Evolutionary conservation across 108 stramenopile species (phyloP).

Genomic region (Aureococcus anophagefferens): DNA sequence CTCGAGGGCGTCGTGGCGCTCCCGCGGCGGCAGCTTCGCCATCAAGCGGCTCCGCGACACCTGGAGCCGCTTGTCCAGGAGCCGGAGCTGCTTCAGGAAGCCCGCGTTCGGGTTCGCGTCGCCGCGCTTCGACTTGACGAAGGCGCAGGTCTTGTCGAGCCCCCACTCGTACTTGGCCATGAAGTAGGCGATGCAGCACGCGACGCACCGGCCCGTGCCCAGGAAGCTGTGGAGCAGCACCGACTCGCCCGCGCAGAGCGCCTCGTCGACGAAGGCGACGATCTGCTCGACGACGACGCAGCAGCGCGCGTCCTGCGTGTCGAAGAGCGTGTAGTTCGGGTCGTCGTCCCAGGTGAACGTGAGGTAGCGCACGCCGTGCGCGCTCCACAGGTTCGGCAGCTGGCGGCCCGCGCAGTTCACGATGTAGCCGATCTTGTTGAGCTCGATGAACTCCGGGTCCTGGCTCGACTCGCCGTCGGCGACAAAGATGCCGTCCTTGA

Average conservation of each 20-base stretch:
- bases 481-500: conserved; percentile 46
- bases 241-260: conserved; percentile 17
- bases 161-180: conserved; percentile 49
- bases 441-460: conserved; percentile 45
- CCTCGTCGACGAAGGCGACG: conserved; percentile 37
- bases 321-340: conserved; percentile 26
- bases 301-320: conserved; percentile 12
- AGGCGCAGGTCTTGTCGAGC: conserved; percentile 41
- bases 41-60: not conserved
- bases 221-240: conserved; percentile 30
- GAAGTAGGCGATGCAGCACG: conserved; percentile 30
- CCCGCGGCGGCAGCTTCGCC: not conserved
- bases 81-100: conserved; percentile 32
- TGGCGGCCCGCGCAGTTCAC: conserved; percentile 45
- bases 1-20: not conserved
- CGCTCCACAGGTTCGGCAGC: conserved; percentile 44
- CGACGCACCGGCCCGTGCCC: conserved; percentile 26
- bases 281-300: conserved; percentile 29
- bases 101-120: conserved; percentile 40
- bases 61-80: conserved; percentile 9
- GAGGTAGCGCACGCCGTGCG: conserved; percentile 34
- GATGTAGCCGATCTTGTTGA: conserved; percentile 45
- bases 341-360: conserved; percentile 45
- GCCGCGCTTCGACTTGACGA: conserved; percentile 30
- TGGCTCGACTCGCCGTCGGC: conserved; percentile 43